Percentiles rank a stretch among this genome's conserved stretches.
These are phyloP conservation scores for Pisolithus tinctorius DNA, from an alignment of 768 basidiomycete species.

Conservation along the genomic window DNA sequence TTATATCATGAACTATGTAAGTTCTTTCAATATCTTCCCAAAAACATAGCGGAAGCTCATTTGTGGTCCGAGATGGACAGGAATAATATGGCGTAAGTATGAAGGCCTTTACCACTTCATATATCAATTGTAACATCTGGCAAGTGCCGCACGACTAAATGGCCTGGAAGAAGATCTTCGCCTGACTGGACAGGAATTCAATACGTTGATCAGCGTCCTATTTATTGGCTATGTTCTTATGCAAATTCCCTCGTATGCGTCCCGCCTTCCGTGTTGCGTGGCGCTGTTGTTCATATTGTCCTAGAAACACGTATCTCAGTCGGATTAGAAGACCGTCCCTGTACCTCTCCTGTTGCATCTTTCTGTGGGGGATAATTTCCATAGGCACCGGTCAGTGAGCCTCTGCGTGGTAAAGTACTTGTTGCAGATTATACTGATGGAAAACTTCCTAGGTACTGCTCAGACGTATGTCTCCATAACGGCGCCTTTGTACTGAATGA, in stretches of 20 bases:
- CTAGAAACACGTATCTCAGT: slow-evolving; percentile 62
- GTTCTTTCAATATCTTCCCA: slow-evolving; percentile 7
- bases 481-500: slow-evolving; percentile 1
- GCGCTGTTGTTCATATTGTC: neutral
- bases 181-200: slow-evolving; percentile 54
- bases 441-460: slow-evolving; percentile 28
- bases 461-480: slow-evolving; percentile 11
- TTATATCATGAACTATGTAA: slow-evolving; percentile 43
- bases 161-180: slow-evolving; percentile 64
- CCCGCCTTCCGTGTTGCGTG: neutral
- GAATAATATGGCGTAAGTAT: slow-evolving; percentile 53
- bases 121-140: neutral
- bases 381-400: slow-evolving; percentile 37
- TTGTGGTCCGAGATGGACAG: slow-evolving; percentile 47
- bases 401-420: neutral
- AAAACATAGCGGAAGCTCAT: neutral
- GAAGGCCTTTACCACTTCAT: neutral
- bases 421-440: neutral
- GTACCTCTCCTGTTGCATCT: slow-evolving; percentile 59
- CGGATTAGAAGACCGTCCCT: slow-evolving; percentile 58
- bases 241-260: slow-evolving; percentile 64
- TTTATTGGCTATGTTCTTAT: slow-evolving; percentile 68
- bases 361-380: slow-evolving; percentile 64
- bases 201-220: slow-evolving; percentile 59
- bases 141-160: slow-evolving; percentile 61